Evolutionary conservation across 257 asterid species (phyloP), one percentile per base, ranked within the genome.

Genomic region (Penstemon barbatus): DNA sequence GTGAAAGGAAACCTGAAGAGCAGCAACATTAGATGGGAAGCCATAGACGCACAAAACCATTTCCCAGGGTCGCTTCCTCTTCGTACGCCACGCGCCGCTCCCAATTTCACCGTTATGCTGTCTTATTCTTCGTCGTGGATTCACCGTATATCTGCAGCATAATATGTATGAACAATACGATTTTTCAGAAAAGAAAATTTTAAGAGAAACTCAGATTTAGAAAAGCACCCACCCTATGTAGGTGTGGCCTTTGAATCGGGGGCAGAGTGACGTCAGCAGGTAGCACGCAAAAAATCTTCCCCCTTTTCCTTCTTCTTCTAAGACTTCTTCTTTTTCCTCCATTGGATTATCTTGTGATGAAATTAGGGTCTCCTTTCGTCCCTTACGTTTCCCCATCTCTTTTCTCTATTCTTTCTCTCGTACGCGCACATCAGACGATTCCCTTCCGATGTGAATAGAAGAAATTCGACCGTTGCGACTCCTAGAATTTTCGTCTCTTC

Each of bases 21-120:
- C 99, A 7, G 95, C 88, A 18, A 83, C 79, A 36, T 86, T 87
- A 62, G 96, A 80, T 9, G 99, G 96, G 71, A 94, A 94, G 43
- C 99, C 99, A 64, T 94, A 89, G 58, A 94, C 86, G 83, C 99
- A 94, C 66, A 94, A 9, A 53, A 89, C 89, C 99, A 94, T 89
- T 75, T 94, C 99, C 99, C 97, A 94, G 0, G 99, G 99, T n/a
- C 97, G 95, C 77, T 74, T 84, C 75, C 52, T 80, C 93, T 94
- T 91, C 5, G 99, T 94, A 79, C 96, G 80, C 80, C 76, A 74
- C 4, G 97, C 99, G 19, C 99, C 99, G 48, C 93, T 64, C 72
- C 84, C 71, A 33, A 82, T 83, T 68, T 89, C 97, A 64, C 99
- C 97, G 72, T 94, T 94, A 83, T 91, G 99, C 81, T 91, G 99